Conservation (phyloP, 352 stramenopile species). For the Phytophthora syringae region DNA sequence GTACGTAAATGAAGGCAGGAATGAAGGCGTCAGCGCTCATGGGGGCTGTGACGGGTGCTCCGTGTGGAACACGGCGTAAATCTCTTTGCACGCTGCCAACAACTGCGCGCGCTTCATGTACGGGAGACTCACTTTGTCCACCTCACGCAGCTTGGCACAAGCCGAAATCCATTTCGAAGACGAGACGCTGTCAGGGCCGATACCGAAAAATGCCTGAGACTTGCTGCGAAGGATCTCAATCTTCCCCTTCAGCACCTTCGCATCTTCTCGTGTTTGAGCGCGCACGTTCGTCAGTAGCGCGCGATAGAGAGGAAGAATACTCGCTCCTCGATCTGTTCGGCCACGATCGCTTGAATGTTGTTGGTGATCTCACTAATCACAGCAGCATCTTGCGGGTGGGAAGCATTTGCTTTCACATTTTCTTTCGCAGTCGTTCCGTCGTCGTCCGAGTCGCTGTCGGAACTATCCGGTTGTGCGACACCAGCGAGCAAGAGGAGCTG, state of each 20-base stretch:
- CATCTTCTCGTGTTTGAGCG: slow-evolving; percentile 61
- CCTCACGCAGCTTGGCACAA: slow-evolving; percentile 67
- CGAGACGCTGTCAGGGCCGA: slow-evolving; percentile 71
- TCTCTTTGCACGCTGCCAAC: slow-evolving; percentile 80
- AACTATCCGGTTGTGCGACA: slow-evolving; percentile 35
- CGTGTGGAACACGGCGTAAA: slow-evolving; percentile 76
- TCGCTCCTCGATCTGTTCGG: slow-evolving; percentile 87
- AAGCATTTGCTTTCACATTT: slow-evolving; percentile 4
- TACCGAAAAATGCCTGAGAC: slow-evolving; percentile 86
- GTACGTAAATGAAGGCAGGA: slow-evolving; percentile 88
- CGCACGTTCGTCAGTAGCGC: slow-evolving; percentile 71
- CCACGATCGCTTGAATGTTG: slow-evolving; percentile 70
- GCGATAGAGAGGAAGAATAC: slow-evolving; percentile 82
- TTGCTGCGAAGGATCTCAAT: slow-evolving; percentile 84
- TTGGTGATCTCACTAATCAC: slow-evolving; percentile 64
- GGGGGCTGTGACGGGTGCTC: slow-evolving; percentile 74
- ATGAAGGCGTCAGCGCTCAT: slow-evolving; percentile 91
- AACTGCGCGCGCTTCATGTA: slow-evolving; percentile 86
- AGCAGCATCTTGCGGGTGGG: slow-evolving; percentile 22
- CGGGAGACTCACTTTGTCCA: slow-evolving; percentile 80
- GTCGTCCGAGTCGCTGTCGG: slow-evolving; percentile 44
- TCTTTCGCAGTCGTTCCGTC: slow-evolving; percentile 26
- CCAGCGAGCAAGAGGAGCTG: slow-evolving; percentile 71
- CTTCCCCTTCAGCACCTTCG: slow-evolving; percentile 78
- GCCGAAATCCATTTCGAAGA: slow-evolving; percentile 65